Conservation (phyloP, 148 eudicot species). For the Gaultheria prostrata region DNA sequence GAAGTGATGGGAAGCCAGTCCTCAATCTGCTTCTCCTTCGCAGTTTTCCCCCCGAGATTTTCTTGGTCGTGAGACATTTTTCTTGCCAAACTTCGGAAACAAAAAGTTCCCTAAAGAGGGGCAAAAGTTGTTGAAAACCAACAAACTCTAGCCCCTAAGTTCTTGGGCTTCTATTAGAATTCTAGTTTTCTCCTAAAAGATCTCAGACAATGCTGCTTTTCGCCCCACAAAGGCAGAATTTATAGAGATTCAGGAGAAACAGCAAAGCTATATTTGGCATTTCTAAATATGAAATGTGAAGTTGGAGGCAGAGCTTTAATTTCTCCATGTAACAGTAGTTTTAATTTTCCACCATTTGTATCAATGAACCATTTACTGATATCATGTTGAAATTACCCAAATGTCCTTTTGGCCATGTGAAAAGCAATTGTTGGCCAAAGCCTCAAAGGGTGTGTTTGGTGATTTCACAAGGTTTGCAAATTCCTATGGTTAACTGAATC, state of each 20-base stretch:
- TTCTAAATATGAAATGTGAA: slow-evolving; percentile 4
- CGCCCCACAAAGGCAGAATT: background rate
- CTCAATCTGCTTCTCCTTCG: slow-evolving; percentile 4
- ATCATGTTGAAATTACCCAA: background rate
- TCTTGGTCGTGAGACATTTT: background rate
- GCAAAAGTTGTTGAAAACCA: background rate
- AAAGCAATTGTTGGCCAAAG: background rate
- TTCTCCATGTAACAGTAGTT: background rate
- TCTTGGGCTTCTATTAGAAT: background rate
- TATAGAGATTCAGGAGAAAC: background rate
- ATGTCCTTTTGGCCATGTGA: background rate
- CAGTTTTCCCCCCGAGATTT: background rate
- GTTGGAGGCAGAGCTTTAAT: background rate
- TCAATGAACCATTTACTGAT: background rate
- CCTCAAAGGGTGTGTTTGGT: background rate
- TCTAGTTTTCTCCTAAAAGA: background rate
- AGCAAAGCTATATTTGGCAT: background rate
- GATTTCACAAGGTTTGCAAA: background rate
- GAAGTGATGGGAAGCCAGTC: slow-evolving; percentile 18
- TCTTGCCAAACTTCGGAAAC: background rate
- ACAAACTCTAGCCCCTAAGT: background rate
- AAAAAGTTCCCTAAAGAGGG: background rate
- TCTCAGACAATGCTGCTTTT: background rate
- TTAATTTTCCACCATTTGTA: background rate
- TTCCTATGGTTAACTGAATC: background rate